A percentile compares a stretch with the other conserved stretches of the same genome.
Evolutionary conservation across 352 stramenopile genomes (phyloP).

Genomic region (Pythium phragmitis): DNA sequence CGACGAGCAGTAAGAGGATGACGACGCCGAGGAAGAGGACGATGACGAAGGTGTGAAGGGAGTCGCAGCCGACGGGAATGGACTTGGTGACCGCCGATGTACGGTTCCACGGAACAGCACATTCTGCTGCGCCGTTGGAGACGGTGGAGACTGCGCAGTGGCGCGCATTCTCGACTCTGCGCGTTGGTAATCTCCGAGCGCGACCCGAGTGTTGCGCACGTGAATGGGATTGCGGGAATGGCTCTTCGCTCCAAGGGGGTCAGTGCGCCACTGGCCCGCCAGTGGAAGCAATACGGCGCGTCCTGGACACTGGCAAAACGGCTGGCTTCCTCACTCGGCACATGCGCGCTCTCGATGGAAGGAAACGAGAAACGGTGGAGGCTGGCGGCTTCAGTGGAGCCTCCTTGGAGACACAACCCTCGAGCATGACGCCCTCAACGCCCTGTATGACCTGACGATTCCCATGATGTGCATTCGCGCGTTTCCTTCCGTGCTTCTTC

Average conservation of each 20-base stretch:
- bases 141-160: neutral
- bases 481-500: constrained; percentile 17
- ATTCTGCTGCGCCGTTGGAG: neutral
- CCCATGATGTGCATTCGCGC: neutral
- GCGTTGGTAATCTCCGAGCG: neutral
- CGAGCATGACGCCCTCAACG: no score
- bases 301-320: neutral
- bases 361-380: neutral
- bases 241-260: neutral
- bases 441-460: neutral
- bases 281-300: neutral
- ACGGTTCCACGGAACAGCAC: neutral
- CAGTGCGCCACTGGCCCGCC: neutral
- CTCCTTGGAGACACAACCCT: neutral
- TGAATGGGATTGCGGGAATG: constrained; percentile 4
- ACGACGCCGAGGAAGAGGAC: constrained; percentile 15
- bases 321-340: neutral
- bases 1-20: constrained; percentile 6
- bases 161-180: constrained; percentile 3
- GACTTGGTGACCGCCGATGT: neutral
- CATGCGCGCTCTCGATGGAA: neutral
- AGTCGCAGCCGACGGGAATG: neutral
- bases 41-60: constrained; percentile 15
- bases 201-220: neutral
- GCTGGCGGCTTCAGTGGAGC: neutral